Evolutionary conservation across 768 basidiomycete species (phyloP), one percentile per base, ranked within the genome.

Genomic region (Candolleomyces eurysporus): DNA sequence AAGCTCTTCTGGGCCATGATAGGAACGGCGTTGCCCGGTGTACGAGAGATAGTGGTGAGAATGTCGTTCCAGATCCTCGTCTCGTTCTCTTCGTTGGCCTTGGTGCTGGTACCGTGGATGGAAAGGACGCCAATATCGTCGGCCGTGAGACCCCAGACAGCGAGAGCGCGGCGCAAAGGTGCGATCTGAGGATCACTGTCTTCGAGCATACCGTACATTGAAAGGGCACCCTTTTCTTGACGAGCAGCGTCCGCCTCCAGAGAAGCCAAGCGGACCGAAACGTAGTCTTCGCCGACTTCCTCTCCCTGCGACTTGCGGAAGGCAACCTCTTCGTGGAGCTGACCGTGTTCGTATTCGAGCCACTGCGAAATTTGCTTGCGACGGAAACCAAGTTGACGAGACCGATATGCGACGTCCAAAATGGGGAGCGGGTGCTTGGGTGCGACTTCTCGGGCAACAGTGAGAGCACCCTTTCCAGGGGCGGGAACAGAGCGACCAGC

Each of bases 401-500:
- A 82, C 61, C 97, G 93, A 75, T 99, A 98, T 21, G 84, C 83
- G 66, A 97, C 73, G 68, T 92, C 87, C 62, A 99, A 88, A 60
- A 91, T 85, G 5, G 90, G 91, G 11, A 89, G 79, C 39, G 93
- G 86, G 60, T 91, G 84, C 68, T 90, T 89, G 2, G 91, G 84
- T 8, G 88, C 81, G 48, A 96, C 77, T 78, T 98, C 88, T 63
- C 94, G 84, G 14, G 94, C 97, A 59, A 96, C 87, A 10, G 88
- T 86, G 43, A 99, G 84, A 30, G 94, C 91, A 65, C 97, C 97
- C 61, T 89, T 89, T 60, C 97, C 97, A 53, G 97, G 97, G 62
- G 97, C 97, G 49, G 97, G 97, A 60, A 99, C 88, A 4, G 96
- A 98, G 54, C 97, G 94, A 17, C 97, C 97, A 62, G 97, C 96